phyloP scores from a whole-genome alignment of 169 alveolate species.

The Blepharisma undulans region DNA sequence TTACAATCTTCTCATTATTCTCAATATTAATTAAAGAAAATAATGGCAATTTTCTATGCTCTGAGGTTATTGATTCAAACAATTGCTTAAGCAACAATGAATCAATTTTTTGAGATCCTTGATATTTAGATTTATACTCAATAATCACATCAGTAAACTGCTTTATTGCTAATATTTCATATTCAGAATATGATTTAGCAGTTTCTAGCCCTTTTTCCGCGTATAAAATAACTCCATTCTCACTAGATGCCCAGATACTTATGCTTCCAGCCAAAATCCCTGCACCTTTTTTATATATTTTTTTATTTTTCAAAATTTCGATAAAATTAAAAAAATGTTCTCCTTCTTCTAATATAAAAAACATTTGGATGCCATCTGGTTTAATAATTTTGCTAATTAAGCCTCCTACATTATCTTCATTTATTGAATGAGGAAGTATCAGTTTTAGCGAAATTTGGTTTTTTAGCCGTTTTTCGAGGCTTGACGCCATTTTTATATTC shows the following conservation, averaged over 20 bases:
- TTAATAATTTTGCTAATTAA: neutral
- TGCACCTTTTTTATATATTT: neutral
- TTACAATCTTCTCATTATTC: neutral
- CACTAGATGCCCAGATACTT: neutral
- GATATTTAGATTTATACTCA: neutral
- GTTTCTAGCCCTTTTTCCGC: conserved; percentile 9
- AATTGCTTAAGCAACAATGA: neutral
- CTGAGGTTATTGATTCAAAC: neutral
- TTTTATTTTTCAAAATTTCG: neutral
- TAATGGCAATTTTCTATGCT: neutral
- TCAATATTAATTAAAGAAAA: neutral
- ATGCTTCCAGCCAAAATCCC: neutral
- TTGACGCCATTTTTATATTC: neutral
- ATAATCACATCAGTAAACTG: neutral
- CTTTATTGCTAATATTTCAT: neutral
- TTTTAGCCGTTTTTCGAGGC: neutral
- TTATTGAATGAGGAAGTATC: neutral
- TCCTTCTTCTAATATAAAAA: neutral
- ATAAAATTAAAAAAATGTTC: neutral
- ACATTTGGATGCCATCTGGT: neutral
- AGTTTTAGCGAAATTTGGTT: neutral
- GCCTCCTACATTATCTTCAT: neutral
- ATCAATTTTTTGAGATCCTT: neutral
- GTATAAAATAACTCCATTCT: neutral
- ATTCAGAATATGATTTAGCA: neutral